phyloP scores from a whole-genome alignment of 257 asterid species.

The Salvia splendens region DNA sequence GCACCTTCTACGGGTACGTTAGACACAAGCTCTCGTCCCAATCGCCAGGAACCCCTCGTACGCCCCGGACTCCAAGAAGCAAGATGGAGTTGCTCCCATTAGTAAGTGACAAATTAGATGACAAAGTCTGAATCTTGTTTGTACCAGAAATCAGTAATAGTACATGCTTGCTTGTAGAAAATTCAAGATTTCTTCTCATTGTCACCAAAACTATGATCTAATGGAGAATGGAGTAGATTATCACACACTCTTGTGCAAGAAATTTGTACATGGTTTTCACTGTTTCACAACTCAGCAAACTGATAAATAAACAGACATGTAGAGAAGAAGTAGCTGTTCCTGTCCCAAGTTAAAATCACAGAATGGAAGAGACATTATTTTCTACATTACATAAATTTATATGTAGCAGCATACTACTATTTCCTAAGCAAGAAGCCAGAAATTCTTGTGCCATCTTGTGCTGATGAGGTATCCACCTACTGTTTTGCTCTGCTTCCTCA shows the following conservation, averaged over 20 bases:
- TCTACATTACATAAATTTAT: too few species aligned
- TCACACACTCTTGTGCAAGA: not conserved
- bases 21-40: slow-evolving; percentile 64
- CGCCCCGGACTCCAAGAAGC: slow-evolving; percentile 57
- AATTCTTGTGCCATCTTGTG: slow-evolving; percentile 92
- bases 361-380: slow-evolving; percentile 4
- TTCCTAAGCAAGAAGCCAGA: slow-evolving; percentile 86
- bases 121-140: slow-evolving; percentile 47
- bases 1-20: slow-evolving; percentile 90
- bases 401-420: too few species aligned
- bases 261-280: not conserved
- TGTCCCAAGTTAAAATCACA: not conserved
- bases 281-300: not conserved
- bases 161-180: slow-evolving; percentile 30
- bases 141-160: slow-evolving; percentile 19
- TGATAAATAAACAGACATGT: not conserved
- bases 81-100: slow-evolving; percentile 72
- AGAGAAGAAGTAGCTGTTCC: not conserved
- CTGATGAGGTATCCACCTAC: slow-evolving; percentile 89
- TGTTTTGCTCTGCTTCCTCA: slow-evolving; percentile 73
- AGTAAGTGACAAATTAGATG: slow-evolving; percentile 65
- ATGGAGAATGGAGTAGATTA: slow-evolving; percentile 28
- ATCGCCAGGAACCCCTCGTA: slow-evolving; percentile 58
- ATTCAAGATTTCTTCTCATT: not conserved
- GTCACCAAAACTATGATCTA: not conserved